Base-by-base conservation (phyloP, 2,329 filamentous ascomycete genomes). In the Colletotrichum ledebouriae region DNA sequence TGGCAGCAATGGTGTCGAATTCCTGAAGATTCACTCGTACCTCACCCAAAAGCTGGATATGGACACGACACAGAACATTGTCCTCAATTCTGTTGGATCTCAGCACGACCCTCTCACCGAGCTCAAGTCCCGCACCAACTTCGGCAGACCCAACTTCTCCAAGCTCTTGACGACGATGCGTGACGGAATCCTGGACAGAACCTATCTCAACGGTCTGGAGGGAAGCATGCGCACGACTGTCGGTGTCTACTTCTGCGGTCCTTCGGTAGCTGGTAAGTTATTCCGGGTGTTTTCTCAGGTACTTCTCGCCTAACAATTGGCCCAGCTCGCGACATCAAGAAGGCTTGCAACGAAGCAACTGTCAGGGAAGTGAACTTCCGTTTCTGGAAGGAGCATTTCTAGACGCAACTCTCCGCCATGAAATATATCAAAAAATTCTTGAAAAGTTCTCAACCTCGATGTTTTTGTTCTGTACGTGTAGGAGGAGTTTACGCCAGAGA, bases 321-420 rank as follows among this genome's bases (percentile, higher is more conserved):
- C 84, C 13, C 87, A 81, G 95, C 95, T 6, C 88, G 94, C 72
- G 89, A 93, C 75, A 98, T 99, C 78, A 91, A 92, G 80, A 88
- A 89, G 76, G 94, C 95, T 15, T 92, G 93, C 73, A 92, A 91
- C 76, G 79, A 84, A 60, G 91, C 91, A 15, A 92, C 89, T 12
- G 89, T 87, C 42, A 88, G 88, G 71, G 92, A 97, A 73, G 94
- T 99, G 65, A 89, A 90, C 75, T 99, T 98, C 84, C 92, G 93
- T 75, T 99, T 99, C 85, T 99, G 96, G 96, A 99, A 99, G 84
- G 96, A 99, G 81, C 95, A 99, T 77, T 91, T 91, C 77, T 91
- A 85, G 77, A 69, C 70, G 66, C 49, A 47, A 33, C 56, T 17
- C 12, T 55, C 33, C 33, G 47, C 44, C 29, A 15, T 33, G 6